Evolutionary conservation across 2,329 filamentous ascomycete species (phyloP).

Genomic region (Aspergillus vadensis): DNA sequence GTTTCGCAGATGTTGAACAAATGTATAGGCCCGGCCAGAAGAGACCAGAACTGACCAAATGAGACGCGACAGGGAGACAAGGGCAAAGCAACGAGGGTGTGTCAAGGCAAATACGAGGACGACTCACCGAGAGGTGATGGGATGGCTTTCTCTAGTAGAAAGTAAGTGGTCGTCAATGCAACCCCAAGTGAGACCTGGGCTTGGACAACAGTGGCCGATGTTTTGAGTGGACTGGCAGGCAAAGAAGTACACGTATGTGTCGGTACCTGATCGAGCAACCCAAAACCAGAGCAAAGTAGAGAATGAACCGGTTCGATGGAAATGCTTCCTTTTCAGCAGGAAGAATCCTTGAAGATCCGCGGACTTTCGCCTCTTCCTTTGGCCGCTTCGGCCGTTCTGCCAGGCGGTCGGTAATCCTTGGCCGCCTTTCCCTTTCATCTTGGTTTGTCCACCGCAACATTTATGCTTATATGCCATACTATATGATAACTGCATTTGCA

Average conservation of each 20-base stretch:
- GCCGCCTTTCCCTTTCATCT: neutral
- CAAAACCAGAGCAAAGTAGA: neutral
- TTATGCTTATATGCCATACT: no score
- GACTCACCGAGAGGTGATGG: neutral
- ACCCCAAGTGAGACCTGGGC: conserved; percentile 1
- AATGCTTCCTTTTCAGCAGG: neutral
- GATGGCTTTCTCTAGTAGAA: neutral
- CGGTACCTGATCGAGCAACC: neutral
- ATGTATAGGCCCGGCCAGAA: no score
- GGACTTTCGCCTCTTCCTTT: neutral
- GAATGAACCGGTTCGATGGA: neutral
- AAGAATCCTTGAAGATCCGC: neutral
- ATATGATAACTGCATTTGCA: no score
- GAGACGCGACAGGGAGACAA: neutral
- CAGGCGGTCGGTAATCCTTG: conserved; percentile 10
- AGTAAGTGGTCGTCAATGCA: neutral
- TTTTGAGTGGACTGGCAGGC: neutral
- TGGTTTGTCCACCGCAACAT: no score
- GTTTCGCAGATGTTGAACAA: neutral
- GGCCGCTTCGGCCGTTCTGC: neutral
- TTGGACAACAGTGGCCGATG: neutral
- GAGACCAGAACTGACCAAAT: no score
- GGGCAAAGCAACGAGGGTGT: neutral
- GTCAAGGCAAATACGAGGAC: neutral
- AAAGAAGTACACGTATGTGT: neutral